Conservation (phyloP, 2,329 filamentous ascomycete species). For the Trichophyton rubrum region DNA sequence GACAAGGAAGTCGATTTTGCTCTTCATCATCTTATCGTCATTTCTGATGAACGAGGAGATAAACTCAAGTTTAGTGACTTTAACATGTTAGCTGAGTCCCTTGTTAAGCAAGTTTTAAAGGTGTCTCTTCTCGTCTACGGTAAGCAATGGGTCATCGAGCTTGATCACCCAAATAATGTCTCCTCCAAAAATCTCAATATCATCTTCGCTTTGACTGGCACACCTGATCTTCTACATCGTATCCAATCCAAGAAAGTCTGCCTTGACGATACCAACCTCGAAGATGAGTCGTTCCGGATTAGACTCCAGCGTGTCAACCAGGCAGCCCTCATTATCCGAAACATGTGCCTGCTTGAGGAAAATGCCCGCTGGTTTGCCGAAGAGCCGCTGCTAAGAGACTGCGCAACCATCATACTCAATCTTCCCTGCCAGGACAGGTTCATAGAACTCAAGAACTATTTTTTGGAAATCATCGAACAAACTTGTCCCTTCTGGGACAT, state of each 20-base stretch:
- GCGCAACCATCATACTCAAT: slow-evolving; percentile 69
- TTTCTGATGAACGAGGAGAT: slow-evolving; percentile 85
- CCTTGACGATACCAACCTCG: slow-evolving; percentile 52
- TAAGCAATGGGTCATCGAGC: slow-evolving; percentile 67
- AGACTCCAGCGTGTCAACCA: slow-evolving; percentile 68
- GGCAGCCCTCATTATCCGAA: slow-evolving; percentile 74
- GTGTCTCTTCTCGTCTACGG: slow-evolving; percentile 70
- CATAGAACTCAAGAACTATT: slow-evolving; percentile 79
- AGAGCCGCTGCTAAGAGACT: slow-evolving; percentile 54
- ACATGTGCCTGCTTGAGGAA: slow-evolving; percentile 88
- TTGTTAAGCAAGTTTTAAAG: slow-evolving; percentile 73
- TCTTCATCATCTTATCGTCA: slow-evolving; percentile 84
- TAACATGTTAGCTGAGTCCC: slow-evolving; percentile 70
- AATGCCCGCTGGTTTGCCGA: slow-evolving; percentile 72
- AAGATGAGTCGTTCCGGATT: slow-evolving; percentile 58
- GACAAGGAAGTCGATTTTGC: slow-evolving; percentile 81
- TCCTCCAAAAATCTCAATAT: slow-evolving; percentile 38
- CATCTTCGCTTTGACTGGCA: slow-evolving; percentile 54
- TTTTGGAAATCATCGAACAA: slow-evolving; percentile 82
- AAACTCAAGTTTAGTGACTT: slow-evolving; percentile 94
- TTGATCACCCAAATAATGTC: slow-evolving; percentile 41
- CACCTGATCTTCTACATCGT: slow-evolving; percentile 57
- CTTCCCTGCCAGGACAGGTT: slow-evolving; percentile 58
- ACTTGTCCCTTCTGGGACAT: slow-evolving; percentile 70
- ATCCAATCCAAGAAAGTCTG: slow-evolving; percentile 52